phyloP scores from a whole-genome alignment of 768 basidiomycete genomes.

The Kwoniella mangroviensis region DNA sequence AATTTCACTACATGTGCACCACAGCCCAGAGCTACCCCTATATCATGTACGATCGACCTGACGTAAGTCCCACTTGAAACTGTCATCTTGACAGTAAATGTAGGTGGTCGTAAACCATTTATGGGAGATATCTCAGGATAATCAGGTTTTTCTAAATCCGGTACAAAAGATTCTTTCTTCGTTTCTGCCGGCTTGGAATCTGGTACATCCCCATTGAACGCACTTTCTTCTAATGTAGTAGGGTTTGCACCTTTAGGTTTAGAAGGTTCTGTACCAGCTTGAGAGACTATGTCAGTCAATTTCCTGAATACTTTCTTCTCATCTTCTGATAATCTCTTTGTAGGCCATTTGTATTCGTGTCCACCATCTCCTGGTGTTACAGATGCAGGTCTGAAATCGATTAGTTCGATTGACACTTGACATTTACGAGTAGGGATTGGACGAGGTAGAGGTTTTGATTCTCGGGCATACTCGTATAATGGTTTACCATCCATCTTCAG shows the following conservation, averaged over 20 bases:
- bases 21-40: conserved; percentile 79
- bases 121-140: conserved; percentile 37
- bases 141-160: conserved; percentile 36
- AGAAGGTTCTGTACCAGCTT: conserved; percentile 28
- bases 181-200: background rate
- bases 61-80: conserved; percentile 98
- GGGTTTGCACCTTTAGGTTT: background rate
- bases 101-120: conserved; percentile 63
- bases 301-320: conserved; percentile 72
- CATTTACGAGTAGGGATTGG: conserved; percentile 88
- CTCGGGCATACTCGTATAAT: conserved; percentile 91
- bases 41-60: conserved; percentile 90
- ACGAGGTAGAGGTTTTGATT: conserved; percentile 85
- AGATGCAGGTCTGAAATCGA: conserved; percentile 71
- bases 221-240: conserved; percentile 1
- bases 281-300: conserved; percentile 62
- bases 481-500: conserved; percentile 98
- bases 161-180: conserved; percentile 20
- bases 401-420: conserved; percentile 77
- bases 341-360: conserved; percentile 79
- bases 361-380: conserved; percentile 60
- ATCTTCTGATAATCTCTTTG: conserved; percentile 69
- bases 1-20: conserved; percentile 93
- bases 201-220: conserved; percentile 8
- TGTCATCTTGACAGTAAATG: conserved; percentile 86